Evolutionary conservation across 1,284 basidiomycete genomes (phyloP).

Genomic region (Cryptococcus sp.): DNA sequence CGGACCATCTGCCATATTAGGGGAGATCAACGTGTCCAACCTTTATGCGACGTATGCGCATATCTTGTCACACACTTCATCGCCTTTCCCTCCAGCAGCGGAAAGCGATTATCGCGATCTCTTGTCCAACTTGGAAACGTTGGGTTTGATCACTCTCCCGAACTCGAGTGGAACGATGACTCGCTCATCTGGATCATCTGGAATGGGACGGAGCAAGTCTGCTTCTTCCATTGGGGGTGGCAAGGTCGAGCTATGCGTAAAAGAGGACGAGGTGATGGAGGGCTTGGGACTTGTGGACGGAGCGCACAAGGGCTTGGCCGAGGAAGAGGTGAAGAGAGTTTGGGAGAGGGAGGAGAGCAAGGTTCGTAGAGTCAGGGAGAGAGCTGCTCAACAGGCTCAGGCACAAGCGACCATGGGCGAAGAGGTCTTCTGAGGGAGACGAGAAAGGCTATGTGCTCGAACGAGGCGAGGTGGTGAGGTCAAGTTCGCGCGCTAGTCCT

Average conservation of each 20-base stretch:
- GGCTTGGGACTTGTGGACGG: slow-evolving; percentile 30
- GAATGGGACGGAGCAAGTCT: slow-evolving; percentile 1
- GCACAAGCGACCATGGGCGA: too few relatives aligned
- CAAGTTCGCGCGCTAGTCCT: too few relatives aligned
- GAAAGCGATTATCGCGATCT: slow-evolving; percentile 52
- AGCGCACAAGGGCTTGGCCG: slow-evolving; percentile 28
- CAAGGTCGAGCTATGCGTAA: slow-evolving; percentile 39
- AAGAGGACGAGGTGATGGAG: slow-evolving; percentile 41
- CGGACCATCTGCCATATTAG: slow-evolving; percentile 7
- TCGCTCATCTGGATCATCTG: slow-evolving; percentile 18
- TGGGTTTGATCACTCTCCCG: slow-evolving; percentile 43
- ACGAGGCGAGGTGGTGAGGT: too few relatives aligned
- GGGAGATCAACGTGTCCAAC: slow-evolving; percentile 25
- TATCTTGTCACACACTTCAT: slow-evolving; percentile 36
- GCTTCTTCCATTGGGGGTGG: slow-evolving; percentile 6
- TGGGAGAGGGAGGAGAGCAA: slow-evolving; percentile 38
- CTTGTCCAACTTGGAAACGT: slow-evolving; percentile 48
- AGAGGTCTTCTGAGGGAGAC: too few relatives aligned
- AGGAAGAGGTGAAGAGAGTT: slow-evolving; percentile 37
- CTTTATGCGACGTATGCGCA: slow-evolving; percentile 50
- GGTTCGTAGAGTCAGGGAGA: slow-evolving; percentile 21
- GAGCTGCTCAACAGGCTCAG: slow-evolving; percentile 4
- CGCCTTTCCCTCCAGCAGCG: slow-evolving; percentile 47
- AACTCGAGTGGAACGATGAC: slow-evolving; percentile 6
- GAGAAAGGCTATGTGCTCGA: too few relatives aligned